These are phyloP conservation scores for Trypanosoma mega DNA, from an alignment of 208 protist species.

Conservation along the genomic window DNA sequence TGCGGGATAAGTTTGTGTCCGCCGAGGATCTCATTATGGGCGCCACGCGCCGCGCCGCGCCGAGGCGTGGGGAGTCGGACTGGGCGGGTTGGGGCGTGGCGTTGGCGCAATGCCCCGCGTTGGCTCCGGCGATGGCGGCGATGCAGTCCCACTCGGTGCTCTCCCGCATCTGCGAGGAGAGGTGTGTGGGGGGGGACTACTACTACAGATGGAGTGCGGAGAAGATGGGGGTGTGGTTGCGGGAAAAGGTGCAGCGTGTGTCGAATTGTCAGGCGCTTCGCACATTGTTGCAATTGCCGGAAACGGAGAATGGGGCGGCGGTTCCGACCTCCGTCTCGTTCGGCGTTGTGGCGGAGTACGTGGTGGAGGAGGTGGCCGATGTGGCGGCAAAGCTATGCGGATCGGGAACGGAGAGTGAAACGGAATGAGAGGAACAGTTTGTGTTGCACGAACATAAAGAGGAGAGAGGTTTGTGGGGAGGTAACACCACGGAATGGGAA, in stretches of 20 bases:
- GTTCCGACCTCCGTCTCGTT: constrained; percentile 47
- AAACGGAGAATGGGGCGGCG: neutral
- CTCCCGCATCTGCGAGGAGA: constrained; percentile 47
- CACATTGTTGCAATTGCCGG: constrained; percentile 30
- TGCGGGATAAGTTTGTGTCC: constrained; percentile 35
- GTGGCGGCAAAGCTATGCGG: constrained; percentile 39
- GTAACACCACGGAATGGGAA: neutral
- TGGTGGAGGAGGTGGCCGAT: constrained; percentile 36
- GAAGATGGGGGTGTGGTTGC: constrained; percentile 54
- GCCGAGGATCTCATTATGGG: constrained; percentile 32
- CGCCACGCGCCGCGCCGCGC: neutral
- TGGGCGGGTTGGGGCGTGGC: constrained; percentile 54
- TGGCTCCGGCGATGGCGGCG: constrained; percentile 25
- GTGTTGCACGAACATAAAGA: neutral
- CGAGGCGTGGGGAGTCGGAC: neutral
- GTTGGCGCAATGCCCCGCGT: constrained; percentile 26
- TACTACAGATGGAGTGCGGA: constrained; percentile 56
- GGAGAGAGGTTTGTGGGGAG: neutral
- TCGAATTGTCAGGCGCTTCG: constrained; percentile 31
- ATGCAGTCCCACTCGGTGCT: constrained; percentile 45
- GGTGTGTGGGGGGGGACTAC: constrained; percentile 29
- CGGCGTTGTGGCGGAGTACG: constrained; percentile 66
- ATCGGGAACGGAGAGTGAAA: neutral
- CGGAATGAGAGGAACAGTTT: neutral
- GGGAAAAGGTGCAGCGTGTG: constrained; percentile 31